Conservation (phyloP, 1,139 yeast genomes). For the Hansenula anomala region DNA sequence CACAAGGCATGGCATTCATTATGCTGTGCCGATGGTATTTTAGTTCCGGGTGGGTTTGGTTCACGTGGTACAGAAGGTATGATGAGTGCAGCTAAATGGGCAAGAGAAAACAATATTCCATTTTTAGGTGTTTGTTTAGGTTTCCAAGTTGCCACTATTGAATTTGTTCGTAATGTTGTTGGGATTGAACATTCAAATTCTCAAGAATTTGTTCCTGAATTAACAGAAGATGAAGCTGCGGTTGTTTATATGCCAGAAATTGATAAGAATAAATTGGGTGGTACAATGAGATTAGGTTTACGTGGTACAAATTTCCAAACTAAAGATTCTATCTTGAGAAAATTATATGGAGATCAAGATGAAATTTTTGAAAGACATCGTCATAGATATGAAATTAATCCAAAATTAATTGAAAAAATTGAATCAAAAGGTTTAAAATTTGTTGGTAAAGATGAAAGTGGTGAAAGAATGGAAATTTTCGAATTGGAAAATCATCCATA, state of each 20-base stretch:
- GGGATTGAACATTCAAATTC: slow-evolving; percentile 72
- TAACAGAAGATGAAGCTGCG: slow-evolving; percentile 63
- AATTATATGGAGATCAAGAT: slow-evolving; percentile 70
- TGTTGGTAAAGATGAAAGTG: slow-evolving; percentile 90
- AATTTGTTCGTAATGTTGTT: slow-evolving; percentile 78
- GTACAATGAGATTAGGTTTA: slow-evolving; percentile 97
- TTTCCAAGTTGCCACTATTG: slow-evolving; percentile 94
- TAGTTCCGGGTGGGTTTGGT: slow-evolving; percentile 99
- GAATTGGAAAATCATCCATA: slow-evolving; percentile 81
- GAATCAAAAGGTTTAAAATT: slow-evolving; percentile 79
- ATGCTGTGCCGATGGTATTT: slow-evolving; percentile 93
- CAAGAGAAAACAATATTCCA: slow-evolving; percentile 91
- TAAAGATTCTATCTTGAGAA: slow-evolving; percentile 63
- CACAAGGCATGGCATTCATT: slow-evolving; percentile 95
- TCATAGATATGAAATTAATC: slow-evolving; percentile 97
- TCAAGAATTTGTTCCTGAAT: slow-evolving; percentile 71
- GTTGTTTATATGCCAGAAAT: slow-evolving; percentile 99
- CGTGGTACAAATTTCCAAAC: slow-evolving; percentile 79
- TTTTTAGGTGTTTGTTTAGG: slow-evolving; percentile 97
- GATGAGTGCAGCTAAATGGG: slow-evolving; percentile 96
- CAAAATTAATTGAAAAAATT: slow-evolving; percentile 62
- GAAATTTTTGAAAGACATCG: slow-evolving; percentile 92
- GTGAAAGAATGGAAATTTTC: slow-evolving; percentile 89
- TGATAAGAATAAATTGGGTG: slow-evolving; percentile 93
- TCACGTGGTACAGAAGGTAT: slow-evolving; percentile 97